phyloP scores from a whole-genome alignment of 352 stramenopile species.

The Pythium biforme region DNA sequence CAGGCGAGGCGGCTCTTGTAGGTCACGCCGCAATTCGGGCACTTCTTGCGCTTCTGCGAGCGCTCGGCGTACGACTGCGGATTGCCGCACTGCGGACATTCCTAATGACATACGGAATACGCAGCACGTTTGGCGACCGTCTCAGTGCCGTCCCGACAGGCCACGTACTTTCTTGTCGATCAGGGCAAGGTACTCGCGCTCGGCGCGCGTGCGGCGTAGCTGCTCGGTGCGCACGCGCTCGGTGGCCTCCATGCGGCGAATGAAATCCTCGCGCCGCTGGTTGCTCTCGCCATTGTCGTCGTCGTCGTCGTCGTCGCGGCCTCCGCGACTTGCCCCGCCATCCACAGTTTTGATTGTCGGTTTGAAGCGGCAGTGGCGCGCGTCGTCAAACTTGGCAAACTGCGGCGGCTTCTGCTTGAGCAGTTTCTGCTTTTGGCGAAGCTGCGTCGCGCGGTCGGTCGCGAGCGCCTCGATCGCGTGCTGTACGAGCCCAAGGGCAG shows the following conservation, averaged over 20 bases:
- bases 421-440: slow-evolving; percentile 34
- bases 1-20: slow-evolving; percentile 70
- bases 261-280: slow-evolving; percentile 54
- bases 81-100: slow-evolving; percentile 70
- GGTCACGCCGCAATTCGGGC: slow-evolving; percentile 66
- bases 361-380: slow-evolving; percentile 52
- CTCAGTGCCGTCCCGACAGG: not conserved
- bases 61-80: slow-evolving; percentile 74
- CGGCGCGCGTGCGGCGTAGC: slow-evolving; percentile 58
- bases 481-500: slow-evolving; percentile 13
- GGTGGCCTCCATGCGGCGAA: slow-evolving; percentile 69
- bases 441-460: slow-evolving; percentile 40
- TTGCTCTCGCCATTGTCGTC: slow-evolving; percentile 36
- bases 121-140: not conserved
- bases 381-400: slow-evolving; percentile 62
- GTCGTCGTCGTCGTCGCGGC: slow-evolving; percentile 38
- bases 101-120: slow-evolving; percentile 21
- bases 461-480: slow-evolving; percentile 49
- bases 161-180: slow-evolving; percentile 69
- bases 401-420: slow-evolving; percentile 21
- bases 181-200: slow-evolving; percentile 48
- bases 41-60: slow-evolving; percentile 80
- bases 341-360: slow-evolving; percentile 35
- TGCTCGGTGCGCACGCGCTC: slow-evolving; percentile 58
- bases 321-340: slow-evolving; percentile 16